Percentiles rank a stretch among this genome's conserved stretches.
Conservation (phyloP, 768 basidiomycete genomes). For the Mrakia blollopis region DNA sequence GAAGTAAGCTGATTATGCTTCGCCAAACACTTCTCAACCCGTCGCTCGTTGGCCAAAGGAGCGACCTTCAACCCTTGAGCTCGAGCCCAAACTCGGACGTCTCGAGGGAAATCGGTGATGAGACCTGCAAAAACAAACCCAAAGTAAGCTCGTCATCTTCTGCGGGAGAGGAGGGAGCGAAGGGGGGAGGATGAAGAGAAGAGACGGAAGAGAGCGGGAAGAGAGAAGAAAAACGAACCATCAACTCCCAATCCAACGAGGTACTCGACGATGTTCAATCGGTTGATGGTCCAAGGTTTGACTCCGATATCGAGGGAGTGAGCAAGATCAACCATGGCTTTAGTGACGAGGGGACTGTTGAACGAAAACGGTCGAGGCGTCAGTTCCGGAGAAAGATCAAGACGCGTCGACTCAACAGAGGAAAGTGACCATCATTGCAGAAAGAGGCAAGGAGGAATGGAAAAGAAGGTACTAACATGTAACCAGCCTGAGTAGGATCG, state of each 20-base stretch:
- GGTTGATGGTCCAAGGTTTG: slow-evolving; percentile 70
- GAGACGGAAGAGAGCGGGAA: neutral
- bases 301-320: slow-evolving; percentile 61
- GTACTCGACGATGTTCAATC: slow-evolving; percentile 58
- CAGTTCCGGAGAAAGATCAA: too few relatives aligned
- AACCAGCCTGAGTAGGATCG: slow-evolving; percentile 52
- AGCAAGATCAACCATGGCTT: slow-evolving; percentile 62
- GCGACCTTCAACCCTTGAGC: slow-evolving; percentile 55
- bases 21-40: slow-evolving; percentile 60
- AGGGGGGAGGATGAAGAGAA: neutral
- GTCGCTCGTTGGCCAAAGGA: slow-evolving; percentile 56
- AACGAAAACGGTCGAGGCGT: too few relatives aligned
- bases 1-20: slow-evolving; percentile 46
- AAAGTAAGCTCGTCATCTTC: neutral
- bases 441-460: too few relatives aligned
- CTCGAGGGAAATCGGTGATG: slow-evolving; percentile 68
- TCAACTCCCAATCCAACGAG: slow-evolving; percentile 61
- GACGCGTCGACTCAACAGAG: too few relatives aligned
- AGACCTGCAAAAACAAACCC: neutral
- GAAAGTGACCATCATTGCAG: too few relatives aligned
- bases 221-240: slow-evolving; percentile 45
- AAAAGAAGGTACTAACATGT: slow-evolving; percentile 37
- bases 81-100: slow-evolving; percentile 56
- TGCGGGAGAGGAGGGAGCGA: neutral
- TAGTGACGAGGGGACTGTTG: slow-evolving; percentile 54